Evolutionary conservation across 148 eudicot genomes (phyloP), one percentile per base, ranked within the genome.

Genomic region (Silene latifolia): DNA sequence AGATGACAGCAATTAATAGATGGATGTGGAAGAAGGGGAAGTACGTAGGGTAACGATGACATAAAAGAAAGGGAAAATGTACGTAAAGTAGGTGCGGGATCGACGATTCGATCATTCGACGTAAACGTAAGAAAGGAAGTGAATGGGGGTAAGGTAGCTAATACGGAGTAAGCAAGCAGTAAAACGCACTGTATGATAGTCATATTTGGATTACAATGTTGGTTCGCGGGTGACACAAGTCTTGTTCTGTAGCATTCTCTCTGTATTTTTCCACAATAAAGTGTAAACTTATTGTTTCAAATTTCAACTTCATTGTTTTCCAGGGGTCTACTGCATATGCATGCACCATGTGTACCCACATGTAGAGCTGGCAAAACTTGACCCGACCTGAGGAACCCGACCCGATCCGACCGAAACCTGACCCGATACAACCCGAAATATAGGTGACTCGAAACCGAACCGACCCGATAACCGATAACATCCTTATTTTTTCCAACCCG

Each of bases 181-280:
- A 39, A 39, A 8, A 12, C 66, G 0, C 14, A 39, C 64, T 72
- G 13, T 8, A 8, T 13, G n/a, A 62, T 25, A 19, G 8, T 19
- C 13, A 12, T 62, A 10, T 51, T 68, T 35, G 27, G 42, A 15
- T 9, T 9, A 3, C 18, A 18, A 11, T 77, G 81, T 72, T 78
- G 81, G 67, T 78, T 18, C 56, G 32, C 70, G 81, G 81, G 81
- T 78, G 81, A 78, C 81, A 78, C 67, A 65, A 48, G 64, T 73
- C 76, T 72, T 78, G 17, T 78, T 72, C 76, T 15, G 32, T 58
- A 63, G 23, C 66, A 71, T 47, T 67, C 65, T 54, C 71, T 39
- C 76, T 25, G 23, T 64, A 21, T 74, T 51, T 48, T 29, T 47
- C 18, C 17, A 3, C 13, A 9, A 62, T 15, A 57, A 17, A 57